Evolutionary conservation across 805 yeast species (phyloP), one percentile per base, ranked within the genome.

Genomic region (Zygoascus tannicola): DNA sequence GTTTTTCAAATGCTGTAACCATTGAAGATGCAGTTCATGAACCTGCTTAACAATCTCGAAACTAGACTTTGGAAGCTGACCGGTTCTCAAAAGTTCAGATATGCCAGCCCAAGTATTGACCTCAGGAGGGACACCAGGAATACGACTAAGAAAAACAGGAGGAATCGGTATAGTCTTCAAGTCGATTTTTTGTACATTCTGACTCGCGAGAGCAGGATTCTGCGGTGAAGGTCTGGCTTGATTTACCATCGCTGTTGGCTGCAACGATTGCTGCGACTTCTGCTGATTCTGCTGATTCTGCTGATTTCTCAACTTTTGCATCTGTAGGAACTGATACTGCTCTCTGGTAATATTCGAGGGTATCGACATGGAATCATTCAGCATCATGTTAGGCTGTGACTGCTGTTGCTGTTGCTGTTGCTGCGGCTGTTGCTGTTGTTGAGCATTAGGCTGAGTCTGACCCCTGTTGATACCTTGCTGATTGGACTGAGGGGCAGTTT

Each of bases 101-200:
- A 85, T 76, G 57, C 79, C 84, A 19, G 77, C 75, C 95, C 95
- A 87, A 4, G 94, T 84, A 52, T 74, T 80, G 22, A 80, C 80
- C 40, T 78, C 81, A 12, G 80, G 80, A 0, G 96, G 96, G 28
- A 85, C 67, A 38, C 75, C 80, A 7, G 94, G 94, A 38, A 85
- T 73, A 54, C 75, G 75, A 43, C 73, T 69, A 18, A 85, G 63
- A 21, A 85, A 60, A 2, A 76, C 74, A 14, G 74, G 74, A 0
- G 95, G 95, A 41, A 87, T 85, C 2, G 85, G 86, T 2, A 77
- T 65, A 35, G 75, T 76, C 49, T 80, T 75, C 57, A 84, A 64
- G 45, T 48, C 56, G 32, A 52, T 41, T 32, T 53, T 45, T 19
- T 33, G 38, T 26, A 50, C 62, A 60, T 58, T 41, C 22, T 59